These are phyloP conservation scores for Pouteria glomerata DNA, from an alignment of 148 eudicot genomes.

Conservation along the genomic window DNA sequence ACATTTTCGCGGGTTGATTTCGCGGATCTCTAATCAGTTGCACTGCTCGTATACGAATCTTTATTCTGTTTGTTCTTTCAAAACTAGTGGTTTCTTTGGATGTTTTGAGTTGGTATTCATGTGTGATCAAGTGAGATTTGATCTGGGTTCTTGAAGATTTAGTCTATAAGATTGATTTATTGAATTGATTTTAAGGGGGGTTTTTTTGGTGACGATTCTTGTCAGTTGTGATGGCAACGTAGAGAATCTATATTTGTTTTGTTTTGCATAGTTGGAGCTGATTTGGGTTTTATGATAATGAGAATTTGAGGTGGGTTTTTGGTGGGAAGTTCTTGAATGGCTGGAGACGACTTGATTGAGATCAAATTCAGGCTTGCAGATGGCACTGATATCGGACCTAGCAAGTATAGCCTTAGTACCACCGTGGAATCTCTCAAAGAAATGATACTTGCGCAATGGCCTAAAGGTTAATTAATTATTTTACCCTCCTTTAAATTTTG, in stretches of 20 bases:
- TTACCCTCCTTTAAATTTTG: too few relatives aligned
- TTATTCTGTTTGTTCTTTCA: not conserved
- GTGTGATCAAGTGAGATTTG: constrained; percentile 8
- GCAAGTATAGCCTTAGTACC: constrained; percentile 51
- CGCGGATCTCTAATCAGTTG: not conserved
- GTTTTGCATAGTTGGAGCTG: constrained; percentile 2
- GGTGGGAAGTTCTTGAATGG: constrained; percentile 37
- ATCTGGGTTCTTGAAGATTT: constrained; percentile 15
- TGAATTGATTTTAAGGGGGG: too few relatives aligned
- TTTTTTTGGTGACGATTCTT: too few relatives aligned
- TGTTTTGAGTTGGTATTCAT: not conserved
- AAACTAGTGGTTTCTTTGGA: not conserved
- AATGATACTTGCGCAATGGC: constrained; percentile 71
- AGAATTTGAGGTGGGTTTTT: constrained; percentile 20
- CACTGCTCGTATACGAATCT: not conserved
- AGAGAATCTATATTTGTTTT: not conserved
- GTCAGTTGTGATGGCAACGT: too few relatives aligned
- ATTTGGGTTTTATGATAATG: constrained; percentile 11
- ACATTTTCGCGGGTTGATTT: not conserved
- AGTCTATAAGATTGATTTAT: too few relatives aligned
- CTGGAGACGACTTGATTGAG: constrained; percentile 68
- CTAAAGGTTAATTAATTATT: constrained; percentile 74
- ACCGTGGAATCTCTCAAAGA: constrained; percentile 76
- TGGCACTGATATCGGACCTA: constrained; percentile 85
- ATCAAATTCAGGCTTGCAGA: constrained; percentile 75